Evolutionary conservation across 2,329 filamentous ascomycete genomes (phyloP), one percentile per base, ranked within the genome.

Genomic region (Ophiostoma quercus): DNA sequence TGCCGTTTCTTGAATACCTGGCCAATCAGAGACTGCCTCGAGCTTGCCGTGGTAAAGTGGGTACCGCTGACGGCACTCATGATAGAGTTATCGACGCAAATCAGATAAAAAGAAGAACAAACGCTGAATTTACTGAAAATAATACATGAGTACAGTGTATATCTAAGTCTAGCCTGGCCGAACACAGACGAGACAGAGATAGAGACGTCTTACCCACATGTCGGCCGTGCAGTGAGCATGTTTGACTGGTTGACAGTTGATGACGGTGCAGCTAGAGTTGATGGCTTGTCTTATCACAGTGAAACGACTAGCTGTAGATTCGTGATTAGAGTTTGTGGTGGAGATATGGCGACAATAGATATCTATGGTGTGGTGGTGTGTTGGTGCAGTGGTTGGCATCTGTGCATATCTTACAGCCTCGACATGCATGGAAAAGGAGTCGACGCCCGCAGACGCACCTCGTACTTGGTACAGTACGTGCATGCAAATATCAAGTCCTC

Each of bases 41-140:
- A 62, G 57, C 25, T 32, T 57, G n/a, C n/a, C 51, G 57, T 19
- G 57, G 22, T 62, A 62, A 62, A 62, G 57, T 34, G 51, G 51
- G 51, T 22, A 25, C 11, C 16, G 7, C 7, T n/a, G 43, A 47
- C 43, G 43, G 22, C 16, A 11, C 22, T 57, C n/a, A 57, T n/a
- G 22, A 41, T 41, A 14, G 39, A 41, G 39, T 11, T 41, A 14
- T 41, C 39, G 11, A 37, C 8, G 8, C 37, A 9, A 9, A 9
- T 37, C 37, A 39, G 11, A 43, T 43, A 47, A 47, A 47, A 3
- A 2, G 16, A 47, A n/a, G 19, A 8, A 19, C 5, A 47, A 43
- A n/a, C 6, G 7, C 14, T 16, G 43, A 47, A 47, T 47, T 47
- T 47, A n/a, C 19, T n/a, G 25, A 8, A 47, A 19, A 47, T 4